Evolutionary conservation across 805 yeast genomes (phyloP).

Genomic region (Torulaspora gathmanii): DNA sequence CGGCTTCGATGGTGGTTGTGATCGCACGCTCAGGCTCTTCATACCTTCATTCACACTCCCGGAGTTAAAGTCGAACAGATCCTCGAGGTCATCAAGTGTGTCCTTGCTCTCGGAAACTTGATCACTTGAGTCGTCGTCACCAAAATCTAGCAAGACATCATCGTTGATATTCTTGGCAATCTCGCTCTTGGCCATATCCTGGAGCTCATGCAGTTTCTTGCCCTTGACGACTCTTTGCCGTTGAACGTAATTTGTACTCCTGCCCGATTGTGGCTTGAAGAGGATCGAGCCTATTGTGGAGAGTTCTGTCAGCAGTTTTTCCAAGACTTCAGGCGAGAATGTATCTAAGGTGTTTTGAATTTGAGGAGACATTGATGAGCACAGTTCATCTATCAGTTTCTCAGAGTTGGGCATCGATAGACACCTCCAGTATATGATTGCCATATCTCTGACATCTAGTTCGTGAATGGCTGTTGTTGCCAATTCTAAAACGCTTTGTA

Average conservation of each 20-base stretch:
- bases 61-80: slow-evolving; percentile 46
- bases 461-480: slow-evolving; percentile 65
- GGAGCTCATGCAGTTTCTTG: slow-evolving; percentile 71
- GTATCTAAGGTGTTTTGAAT: slow-evolving; percentile 67
- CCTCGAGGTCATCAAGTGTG: slow-evolving; percentile 70
- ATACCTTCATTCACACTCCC: slow-evolving; percentile 7
- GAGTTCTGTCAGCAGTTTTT: slow-evolving; percentile 66
- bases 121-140: slow-evolving; percentile 46
- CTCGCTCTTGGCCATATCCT: slow-evolving; percentile 71
- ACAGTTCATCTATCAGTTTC: slow-evolving; percentile 24
- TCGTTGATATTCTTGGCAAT: slow-evolving; percentile 58
- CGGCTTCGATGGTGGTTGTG: slow-evolving; percentile 7
- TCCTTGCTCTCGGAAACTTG: slow-evolving; percentile 31
- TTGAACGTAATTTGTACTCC: slow-evolving; percentile 40
- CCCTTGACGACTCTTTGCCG: slow-evolving; percentile 37
- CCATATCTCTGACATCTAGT: slow-evolving; percentile 76
- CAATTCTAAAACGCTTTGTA: slow-evolving; percentile 56
- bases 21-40: slow-evolving; percentile 8
- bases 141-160: slow-evolving; percentile 83
- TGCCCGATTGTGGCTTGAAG: slow-evolving; percentile 72
- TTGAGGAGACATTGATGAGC: slow-evolving; percentile 52
- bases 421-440: slow-evolving; percentile 75
- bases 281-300: slow-evolving; percentile 85
- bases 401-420: slow-evolving; percentile 44
- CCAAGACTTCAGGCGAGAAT: slow-evolving; percentile 64